Conservation (phyloP, 2,329 filamentous ascomycete genomes). For the Diaporthe nobilis region DNA sequence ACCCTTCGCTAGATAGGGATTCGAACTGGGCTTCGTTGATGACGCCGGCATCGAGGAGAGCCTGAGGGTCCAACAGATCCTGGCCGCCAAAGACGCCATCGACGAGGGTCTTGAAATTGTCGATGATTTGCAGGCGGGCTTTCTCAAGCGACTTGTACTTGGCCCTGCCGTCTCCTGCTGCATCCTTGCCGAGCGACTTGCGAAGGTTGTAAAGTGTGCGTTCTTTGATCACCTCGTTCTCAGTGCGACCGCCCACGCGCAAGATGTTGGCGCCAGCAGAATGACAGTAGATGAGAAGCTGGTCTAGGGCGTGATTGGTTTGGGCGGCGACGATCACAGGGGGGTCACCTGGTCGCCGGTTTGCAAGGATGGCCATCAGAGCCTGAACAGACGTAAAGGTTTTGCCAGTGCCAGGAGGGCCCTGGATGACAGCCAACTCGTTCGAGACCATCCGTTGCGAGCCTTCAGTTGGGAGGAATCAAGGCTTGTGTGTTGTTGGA, state of each 20-base stretch:
- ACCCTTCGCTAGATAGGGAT: constrained; percentile 68
- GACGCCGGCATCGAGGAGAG: constrained; percentile 68
- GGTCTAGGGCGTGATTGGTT: constrained; percentile 92
- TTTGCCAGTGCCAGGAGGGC: constrained; percentile 82
- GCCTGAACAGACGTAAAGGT: constrained; percentile 85
- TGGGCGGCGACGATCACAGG: constrained; percentile 87
- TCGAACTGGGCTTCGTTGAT: constrained; percentile 75
- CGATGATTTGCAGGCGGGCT: constrained; percentile 47
- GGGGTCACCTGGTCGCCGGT: constrained; percentile 67
- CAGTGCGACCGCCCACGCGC: constrained; percentile 76
- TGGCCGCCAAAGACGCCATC: constrained; percentile 55
- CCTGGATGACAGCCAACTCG: constrained; percentile 83
- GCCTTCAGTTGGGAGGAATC: constrained; percentile 81
- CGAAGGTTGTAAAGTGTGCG: constrained; percentile 77
- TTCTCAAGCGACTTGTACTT: constrained; percentile 47
- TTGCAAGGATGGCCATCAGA: constrained; percentile 75
- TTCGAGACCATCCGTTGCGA: constrained; percentile 76
- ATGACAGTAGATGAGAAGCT: constrained; percentile 77
- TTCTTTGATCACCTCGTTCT: constrained; percentile 74
- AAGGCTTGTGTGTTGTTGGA: constrained; percentile 59
- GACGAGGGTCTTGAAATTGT: constrained; percentile 58
- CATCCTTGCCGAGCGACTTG: constrained; percentile 43
- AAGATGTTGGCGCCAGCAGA: constrained; percentile 68
- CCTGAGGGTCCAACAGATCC: constrained; percentile 64
- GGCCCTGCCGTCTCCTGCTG: constrained; percentile 42